These are phyloP conservation scores for Emmonsia crescens DNA, from an alignment of 2,329 filamentous ascomycete genomes.

Conservation along the genomic window DNA sequence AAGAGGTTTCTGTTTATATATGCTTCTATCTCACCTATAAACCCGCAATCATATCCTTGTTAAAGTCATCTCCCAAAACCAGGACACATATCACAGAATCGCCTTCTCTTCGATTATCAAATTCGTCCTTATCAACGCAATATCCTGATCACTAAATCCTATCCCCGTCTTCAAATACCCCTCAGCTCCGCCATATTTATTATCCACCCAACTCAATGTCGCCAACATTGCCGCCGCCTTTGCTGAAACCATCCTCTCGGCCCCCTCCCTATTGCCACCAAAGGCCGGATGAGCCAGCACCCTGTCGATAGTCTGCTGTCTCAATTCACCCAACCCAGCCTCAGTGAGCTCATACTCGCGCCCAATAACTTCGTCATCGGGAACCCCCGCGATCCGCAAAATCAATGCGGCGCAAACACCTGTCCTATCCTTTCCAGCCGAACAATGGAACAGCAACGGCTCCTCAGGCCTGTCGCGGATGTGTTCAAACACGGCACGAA, in stretches of 20 bases:
- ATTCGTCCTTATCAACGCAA: constrained; percentile 41
- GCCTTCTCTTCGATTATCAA: constrained; percentile 30
- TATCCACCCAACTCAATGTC: constrained; percentile 44
- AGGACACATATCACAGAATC: constrained; percentile 3
- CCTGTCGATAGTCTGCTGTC: constrained; percentile 40
- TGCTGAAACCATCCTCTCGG: constrained; percentile 35
- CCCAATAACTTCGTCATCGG: constrained; percentile 45
- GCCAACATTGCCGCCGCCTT: constrained; percentile 42
- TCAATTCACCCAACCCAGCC: constrained; percentile 33
- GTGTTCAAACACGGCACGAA: constrained; percentile 49
- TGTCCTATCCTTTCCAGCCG: constrained; percentile 67
- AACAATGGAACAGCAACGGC: constrained; percentile 60
- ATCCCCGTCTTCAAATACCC: constrained; percentile 51
- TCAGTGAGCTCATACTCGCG: constrained; percentile 18
- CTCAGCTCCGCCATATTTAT: constrained; percentile 53
- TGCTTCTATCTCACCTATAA: constrained; percentile 3
- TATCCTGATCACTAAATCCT: constrained; percentile 45
- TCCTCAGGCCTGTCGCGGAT: constrained; percentile 36
- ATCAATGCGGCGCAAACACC: constrained; percentile 59
- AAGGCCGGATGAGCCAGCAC: constrained; percentile 41
- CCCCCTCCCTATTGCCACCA: constrained; percentile 34
- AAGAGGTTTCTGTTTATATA: neutral
- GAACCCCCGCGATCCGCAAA: constrained; percentile 52
- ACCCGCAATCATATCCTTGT: neutral
- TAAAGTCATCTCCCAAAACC: neutral